Base-by-base conservation (phyloP, 495 filamentous ascomycete genomes). In the Trichocladium antarcticum region DNA sequence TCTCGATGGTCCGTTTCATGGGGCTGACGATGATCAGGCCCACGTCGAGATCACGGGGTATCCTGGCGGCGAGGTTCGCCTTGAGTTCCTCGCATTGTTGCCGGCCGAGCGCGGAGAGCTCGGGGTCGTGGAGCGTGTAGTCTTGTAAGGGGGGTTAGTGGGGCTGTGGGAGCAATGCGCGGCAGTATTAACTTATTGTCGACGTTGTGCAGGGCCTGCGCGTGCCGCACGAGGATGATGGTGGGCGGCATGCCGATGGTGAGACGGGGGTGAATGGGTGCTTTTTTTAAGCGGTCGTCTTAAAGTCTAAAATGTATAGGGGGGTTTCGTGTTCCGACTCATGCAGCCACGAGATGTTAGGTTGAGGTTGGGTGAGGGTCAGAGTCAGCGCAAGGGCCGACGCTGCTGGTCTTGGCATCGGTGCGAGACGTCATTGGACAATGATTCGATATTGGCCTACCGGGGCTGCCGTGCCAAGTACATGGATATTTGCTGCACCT, bases 141-240 rank as follows among this genome's bases (percentile, higher is more conserved):
- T 79, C 66, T 55, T 57, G 76, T 78, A 52, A n/a, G 12, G 6
- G 5, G 8, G 38, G 55, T 69, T 40, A 68, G 62, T 49, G 37
- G 39, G 24, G 3, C 6, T 15, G 12, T 32, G 31, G 11, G 7
- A 14, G 5, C 2, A 32, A 11, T 5, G 31, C 2, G 31, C 2
- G 31, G 31, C 2, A 32, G 31, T 11, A 14, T 5, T 10, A 5
- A 65, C 68, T 61, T 57, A 71, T 68, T 60, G 17, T 59, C 46
- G n/a, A 57, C 64, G 58, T 79, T 80, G 59, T 79, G 78, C 8
- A 69, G 59, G 3, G 74, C 78, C 59, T 81, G 66, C 27, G 75
- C 78, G 54, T 81, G 77, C 37, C 78, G 70, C 36, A 80, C 71
- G 7, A 80, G 67, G 55, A 80, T 74, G n/a, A 80, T 53, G 0